phyloP scores from a whole-genome alignment of 768 basidiomycete genomes.

The Polyporus arcularius region DNA sequence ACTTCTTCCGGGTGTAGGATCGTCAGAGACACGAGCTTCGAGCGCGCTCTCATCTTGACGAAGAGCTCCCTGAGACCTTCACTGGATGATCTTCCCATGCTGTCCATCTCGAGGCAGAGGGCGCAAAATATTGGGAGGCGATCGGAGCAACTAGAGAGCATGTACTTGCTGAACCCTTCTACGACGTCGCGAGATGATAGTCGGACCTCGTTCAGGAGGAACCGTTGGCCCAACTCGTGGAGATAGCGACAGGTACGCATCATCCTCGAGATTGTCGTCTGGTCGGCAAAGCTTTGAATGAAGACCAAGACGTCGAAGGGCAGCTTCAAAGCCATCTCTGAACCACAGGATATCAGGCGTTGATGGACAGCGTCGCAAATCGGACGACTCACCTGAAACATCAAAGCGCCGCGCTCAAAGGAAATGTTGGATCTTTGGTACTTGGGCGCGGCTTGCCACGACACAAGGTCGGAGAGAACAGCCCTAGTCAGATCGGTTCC shows the following conservation, averaged over 20 bases:
- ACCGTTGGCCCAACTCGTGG: background rate
- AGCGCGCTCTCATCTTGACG: background rate
- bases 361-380: no score
- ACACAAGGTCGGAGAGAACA: no score
- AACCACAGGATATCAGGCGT: no score
- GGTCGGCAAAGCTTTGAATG: background rate
- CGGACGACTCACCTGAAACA: no score
- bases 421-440: no score
- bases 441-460: no score
- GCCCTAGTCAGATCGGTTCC: no score
- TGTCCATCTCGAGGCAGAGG: background rate
- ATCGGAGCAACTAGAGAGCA: background rate
- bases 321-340: no score
- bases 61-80: background rate
- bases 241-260: background rate
- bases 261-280: background rate
- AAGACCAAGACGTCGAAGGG: background rate
- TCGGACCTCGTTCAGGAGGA: background rate
- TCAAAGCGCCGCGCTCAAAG: no score
- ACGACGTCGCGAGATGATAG: background rate
- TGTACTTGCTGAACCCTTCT: background rate
- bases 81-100: background rate
- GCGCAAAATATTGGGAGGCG: background rate
- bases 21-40: background rate
- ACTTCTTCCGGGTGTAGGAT: background rate